Evolutionary conservation across 768 basidiomycete genomes (phyloP).

Genomic region (Lactarius sanguifluus): DNA sequence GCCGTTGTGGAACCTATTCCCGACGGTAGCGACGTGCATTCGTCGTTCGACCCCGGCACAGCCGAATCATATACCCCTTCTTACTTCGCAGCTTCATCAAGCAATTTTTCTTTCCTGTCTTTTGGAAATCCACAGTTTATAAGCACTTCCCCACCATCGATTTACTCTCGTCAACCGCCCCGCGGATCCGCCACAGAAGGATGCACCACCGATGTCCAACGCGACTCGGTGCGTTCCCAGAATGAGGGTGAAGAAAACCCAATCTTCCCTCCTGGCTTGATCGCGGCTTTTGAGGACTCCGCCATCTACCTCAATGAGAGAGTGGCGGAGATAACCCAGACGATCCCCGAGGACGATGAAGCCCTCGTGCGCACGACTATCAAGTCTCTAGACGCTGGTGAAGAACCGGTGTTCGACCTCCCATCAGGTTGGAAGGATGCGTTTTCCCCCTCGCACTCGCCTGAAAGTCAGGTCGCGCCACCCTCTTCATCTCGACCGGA

Average conservation of each 20-base stretch:
- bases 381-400: slow-evolving; percentile 22
- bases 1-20: neutral
- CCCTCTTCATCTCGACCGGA: slow-evolving; percentile 6
- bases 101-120: neutral
- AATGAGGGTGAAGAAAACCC: slow-evolving; percentile 10
- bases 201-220: neutral
- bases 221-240: slow-evolving; percentile 1
- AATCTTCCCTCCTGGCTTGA: neutral
- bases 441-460: neutral
- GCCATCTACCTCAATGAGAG: slow-evolving; percentile 3
- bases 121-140: slow-evolving; percentile 7
- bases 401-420: slow-evolving; percentile 19
- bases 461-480: neutral
- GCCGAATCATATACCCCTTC: slow-evolving; percentile 1
- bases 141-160: slow-evolving; percentile 5
- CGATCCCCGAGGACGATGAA: slow-evolving; percentile 17
- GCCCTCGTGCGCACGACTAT: slow-evolving; percentile 19
- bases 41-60: neutral
- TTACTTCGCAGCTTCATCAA: neutral
- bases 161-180: neutral
- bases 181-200: neutral
- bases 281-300: slow-evolving; percentile 10
- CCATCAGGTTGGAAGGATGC: slow-evolving; percentile 20
- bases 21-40: neutral
- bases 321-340: neutral